Conservation (phyloP, 176 grass and related monocot genomes). For the Aechmea fasciata region DNA sequence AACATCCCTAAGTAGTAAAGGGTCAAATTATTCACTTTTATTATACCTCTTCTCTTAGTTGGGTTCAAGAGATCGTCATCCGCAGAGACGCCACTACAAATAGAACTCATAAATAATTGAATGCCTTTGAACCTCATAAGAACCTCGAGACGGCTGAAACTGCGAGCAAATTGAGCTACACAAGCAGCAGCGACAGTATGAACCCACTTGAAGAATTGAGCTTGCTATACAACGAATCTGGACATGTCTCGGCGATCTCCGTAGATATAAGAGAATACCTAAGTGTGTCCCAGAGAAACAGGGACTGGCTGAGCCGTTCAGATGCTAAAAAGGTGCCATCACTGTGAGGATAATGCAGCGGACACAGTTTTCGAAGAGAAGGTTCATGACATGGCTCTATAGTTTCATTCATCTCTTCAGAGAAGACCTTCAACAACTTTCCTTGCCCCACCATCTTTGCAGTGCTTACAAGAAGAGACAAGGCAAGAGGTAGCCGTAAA, state of each 20-base stretch:
- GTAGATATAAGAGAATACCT: conserved; percentile 70
- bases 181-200: conserved; percentile 68
- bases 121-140: conserved; percentile 76
- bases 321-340: conserved; percentile 51
- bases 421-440: conserved; percentile 52
- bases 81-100: conserved; percentile 70
- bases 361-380: conserved; percentile 54
- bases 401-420: conserved; percentile 46
- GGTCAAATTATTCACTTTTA: neutral
- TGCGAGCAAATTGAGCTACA: conserved; percentile 66
- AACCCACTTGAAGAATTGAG: conserved; percentile 90
- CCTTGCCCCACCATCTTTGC: conserved; percentile 65
- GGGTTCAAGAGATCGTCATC: conserved; percentile 50
- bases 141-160: conserved; percentile 59
- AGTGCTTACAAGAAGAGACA: conserved; percentile 66
- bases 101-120: conserved; percentile 68
- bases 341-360: conserved; percentile 68
- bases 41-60: conserved; percentile 54
- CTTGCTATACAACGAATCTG: conserved; percentile 55
- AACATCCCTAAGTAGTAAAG: neutral
- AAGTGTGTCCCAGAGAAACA: conserved; percentile 91
- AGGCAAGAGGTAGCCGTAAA: conserved; percentile 34
- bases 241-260: conserved; percentile 67
- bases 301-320: conserved; percentile 57
- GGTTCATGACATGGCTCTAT: conserved; percentile 51